These are phyloP conservation scores for Colletotrichum siamense DNA, from an alignment of 2,329 filamentous ascomycete genomes.

Conservation along the genomic window DNA sequence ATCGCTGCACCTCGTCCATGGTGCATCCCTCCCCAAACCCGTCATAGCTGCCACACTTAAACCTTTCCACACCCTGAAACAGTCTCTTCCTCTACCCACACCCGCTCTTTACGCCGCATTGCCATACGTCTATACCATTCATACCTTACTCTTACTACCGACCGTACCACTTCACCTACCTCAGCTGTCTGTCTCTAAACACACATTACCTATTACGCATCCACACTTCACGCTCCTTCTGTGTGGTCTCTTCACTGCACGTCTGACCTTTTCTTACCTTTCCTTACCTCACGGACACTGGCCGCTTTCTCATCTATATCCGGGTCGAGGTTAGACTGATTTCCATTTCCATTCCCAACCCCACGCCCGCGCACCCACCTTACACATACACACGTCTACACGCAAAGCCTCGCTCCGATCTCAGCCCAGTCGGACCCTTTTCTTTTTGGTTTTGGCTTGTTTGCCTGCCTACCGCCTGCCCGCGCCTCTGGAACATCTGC, in stretches of 20 bases:
- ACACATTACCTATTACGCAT: not conserved
- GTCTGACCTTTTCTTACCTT: not conserved
- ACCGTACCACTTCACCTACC: not conserved
- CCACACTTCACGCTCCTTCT: not conserved
- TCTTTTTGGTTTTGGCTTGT: not conserved
- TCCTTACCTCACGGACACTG: not conserved
- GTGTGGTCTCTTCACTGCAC: not conserved
- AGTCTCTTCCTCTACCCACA: not conserved
- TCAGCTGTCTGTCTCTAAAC: not conserved
- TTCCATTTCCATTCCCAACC: not conserved
- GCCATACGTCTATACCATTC: not conserved
- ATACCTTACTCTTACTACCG: not conserved
- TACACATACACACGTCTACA: not conserved
- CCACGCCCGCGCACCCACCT: not conserved
- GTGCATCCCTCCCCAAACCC: conserved; percentile 6
- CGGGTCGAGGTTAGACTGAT: not conserved
- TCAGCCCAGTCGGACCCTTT: not conserved
- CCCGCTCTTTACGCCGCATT: not conserved
- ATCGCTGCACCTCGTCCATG: conserved; percentile 3
- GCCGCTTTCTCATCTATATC: not conserved
- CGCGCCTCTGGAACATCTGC: not conserved
- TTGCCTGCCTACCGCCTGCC: not conserved
- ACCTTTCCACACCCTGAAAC: conserved; percentile 17
- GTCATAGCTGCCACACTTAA: conserved; percentile 17
- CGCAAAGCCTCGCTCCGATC: not conserved